Evolutionary conservation across 2,329 filamentous ascomycete genomes (phyloP), one percentile per base, ranked within the genome.

Genomic region (Neocatenulostroma microsporum): DNA sequence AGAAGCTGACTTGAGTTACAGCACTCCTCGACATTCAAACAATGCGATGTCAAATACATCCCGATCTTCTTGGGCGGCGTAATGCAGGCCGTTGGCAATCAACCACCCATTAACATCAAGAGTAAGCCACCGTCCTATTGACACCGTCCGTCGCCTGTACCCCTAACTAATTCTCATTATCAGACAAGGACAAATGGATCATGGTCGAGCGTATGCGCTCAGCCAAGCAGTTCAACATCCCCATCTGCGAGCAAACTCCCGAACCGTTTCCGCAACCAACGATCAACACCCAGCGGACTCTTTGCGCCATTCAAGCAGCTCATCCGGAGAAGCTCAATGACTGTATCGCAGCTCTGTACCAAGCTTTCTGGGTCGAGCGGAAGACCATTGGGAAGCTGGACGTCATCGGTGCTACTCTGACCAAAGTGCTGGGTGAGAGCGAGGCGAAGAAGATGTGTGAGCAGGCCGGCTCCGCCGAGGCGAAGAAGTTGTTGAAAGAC

Each of bases 101-200:
- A n/a, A n/a, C n/a, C n/a, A n/a, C n/a, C n/a, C n/a, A n/a, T n/a
- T n/a, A n/a, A n/a, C n/a, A n/a, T n/a, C n/a, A n/a, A n/a, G n/a
- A n/a, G n/a, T n/a, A n/a, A n/a, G n/a, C n/a, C n/a, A n/a, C n/a
- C n/a, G n/a, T n/a, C n/a, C n/a, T n/a, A n/a, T n/a, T n/a, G n/a
- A n/a, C n/a, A n/a, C n/a, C n/a, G n/a, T n/a, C n/a, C n/a, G n/a
- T n/a, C n/a, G n/a, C n/a, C n/a, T n/a, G n/a, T n/a, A n/a, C n/a
- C n/a, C n/a, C n/a, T n/a, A n/a, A n/a, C n/a, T n/a, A n/a, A n/a
- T n/a, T n/a, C n/a, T n/a, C n/a, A n/a, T n/a, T n/a, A n/a, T n/a
- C n/a, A n/a, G n/a, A 80, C 59, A 80, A 80, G 57, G 68, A 68
- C 50, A 63, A 67, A 56, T 80, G 70, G 68, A 73, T 76, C 40